Percentiles rank a stretch among this genome's conserved stretches.
phyloP scores from a whole-genome alignment of 2,329 filamentous ascomycete genomes.

The Pestalotiopsis fici region DNA sequence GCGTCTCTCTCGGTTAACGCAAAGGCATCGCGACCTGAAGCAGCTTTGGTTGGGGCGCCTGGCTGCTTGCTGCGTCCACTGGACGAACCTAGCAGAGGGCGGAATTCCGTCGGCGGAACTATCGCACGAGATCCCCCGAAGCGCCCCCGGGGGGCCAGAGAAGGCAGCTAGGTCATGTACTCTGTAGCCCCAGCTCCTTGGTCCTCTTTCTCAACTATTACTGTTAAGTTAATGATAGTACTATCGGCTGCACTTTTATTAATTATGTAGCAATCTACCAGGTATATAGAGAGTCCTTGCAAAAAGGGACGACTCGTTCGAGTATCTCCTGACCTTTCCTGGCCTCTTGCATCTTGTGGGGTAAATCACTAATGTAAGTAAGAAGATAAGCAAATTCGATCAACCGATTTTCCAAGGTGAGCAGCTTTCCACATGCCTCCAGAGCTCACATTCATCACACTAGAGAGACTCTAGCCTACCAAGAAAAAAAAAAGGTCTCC shows the following conservation, averaged over 20 bases:
- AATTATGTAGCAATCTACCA: background rate
- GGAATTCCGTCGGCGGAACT: background rate
- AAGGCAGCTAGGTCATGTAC: background rate
- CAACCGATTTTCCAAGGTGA: background rate
- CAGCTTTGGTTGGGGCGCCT: background rate
- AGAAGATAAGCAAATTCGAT: background rate
- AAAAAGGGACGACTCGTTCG: background rate
- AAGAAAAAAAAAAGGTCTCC: no score
- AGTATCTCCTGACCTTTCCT: slow-evolving; percentile 1
- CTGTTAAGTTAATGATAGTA: background rate
- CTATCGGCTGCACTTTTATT: no score
- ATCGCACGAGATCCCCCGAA: background rate
- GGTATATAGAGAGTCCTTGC: background rate
- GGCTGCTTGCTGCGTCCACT: background rate
- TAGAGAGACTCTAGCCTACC: background rate
- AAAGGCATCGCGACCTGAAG: slow-evolving; percentile 6
- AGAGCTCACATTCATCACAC: background rate
- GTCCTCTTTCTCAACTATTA: background rate
- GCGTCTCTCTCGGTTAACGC: slow-evolving; percentile 7
- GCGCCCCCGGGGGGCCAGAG: background rate
- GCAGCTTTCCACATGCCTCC: background rate
- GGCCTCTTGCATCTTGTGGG: background rate
- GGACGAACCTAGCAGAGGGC: background rate
- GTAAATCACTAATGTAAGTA: background rate
- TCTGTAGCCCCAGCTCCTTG: no score